A percentile compares a stretch with the other conserved stretches of the same genome.
phyloP scores from a whole-genome alignment of 768 basidiomycete species.

The Amanita polypyramis region DNA sequence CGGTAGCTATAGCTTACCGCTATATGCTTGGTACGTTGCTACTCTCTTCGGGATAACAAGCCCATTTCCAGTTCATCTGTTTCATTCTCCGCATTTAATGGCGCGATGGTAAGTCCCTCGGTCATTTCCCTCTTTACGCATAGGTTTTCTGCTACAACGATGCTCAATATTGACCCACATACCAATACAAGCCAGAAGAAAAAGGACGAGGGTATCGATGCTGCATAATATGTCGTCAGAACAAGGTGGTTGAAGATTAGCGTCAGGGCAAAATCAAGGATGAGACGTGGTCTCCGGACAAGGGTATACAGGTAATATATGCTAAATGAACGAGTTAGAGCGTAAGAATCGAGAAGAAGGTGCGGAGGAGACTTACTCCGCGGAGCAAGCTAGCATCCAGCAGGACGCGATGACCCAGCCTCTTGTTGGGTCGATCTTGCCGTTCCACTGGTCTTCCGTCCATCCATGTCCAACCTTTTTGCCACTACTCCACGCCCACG shows the following conservation, averaged over 20 bases:
- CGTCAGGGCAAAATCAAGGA: conserved; percentile 91
- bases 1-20: too few species aligned
- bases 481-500: conserved; percentile 75
- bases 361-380: conserved; percentile 59
- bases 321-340: conserved; percentile 16
- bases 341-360: conserved; percentile 2
- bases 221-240: conserved; percentile 87
- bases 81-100: conserved; percentile 41
- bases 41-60: conserved; percentile 30
- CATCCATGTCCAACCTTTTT: conserved; percentile 57
- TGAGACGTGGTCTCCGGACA: conserved; percentile 83
- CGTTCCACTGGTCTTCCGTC: conserved; percentile 48
- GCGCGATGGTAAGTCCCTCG: conserved; percentile 59
- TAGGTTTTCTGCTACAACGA: conserved; percentile 82
- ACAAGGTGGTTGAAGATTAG: conserved; percentile 88
- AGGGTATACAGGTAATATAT: conserved; percentile 81
- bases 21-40: not conserved
- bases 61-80: conserved; percentile 53
- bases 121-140: conserved; percentile 87
- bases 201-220: conserved; percentile 71
- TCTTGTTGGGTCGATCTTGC: conserved; percentile 63
- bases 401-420: conserved; percentile 87
- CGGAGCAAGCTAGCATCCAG: conserved; percentile 75
- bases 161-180: conserved; percentile 59
- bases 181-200: conserved; percentile 87